Conservation (phyloP, 2,329 filamentous ascomycete species). For the Fusarium acutatum region DNA sequence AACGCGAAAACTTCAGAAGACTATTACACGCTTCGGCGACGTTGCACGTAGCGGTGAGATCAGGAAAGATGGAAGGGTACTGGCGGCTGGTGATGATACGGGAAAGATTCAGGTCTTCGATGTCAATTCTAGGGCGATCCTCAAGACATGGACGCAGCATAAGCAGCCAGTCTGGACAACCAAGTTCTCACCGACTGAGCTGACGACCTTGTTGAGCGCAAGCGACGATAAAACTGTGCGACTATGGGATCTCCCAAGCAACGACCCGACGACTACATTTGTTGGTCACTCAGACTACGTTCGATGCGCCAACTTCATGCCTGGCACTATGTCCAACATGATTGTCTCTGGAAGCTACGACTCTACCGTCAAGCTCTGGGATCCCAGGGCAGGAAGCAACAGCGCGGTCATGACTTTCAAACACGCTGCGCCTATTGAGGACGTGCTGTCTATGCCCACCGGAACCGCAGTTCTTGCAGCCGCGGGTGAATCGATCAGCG, state of each 20-base stretch:
- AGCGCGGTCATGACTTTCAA: constrained; percentile 90
- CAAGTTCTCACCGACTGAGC: constrained; percentile 87
- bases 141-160: constrained; percentile 95
- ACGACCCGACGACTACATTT: constrained; percentile 79
- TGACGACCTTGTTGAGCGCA: constrained; percentile 86
- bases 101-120: constrained; percentile 97
- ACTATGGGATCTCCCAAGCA: constrained; percentile 90
- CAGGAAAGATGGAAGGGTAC: constrained; percentile 84
- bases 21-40: constrained; percentile 92
- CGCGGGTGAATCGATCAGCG: constrained; percentile 85
- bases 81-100: constrained; percentile 90
- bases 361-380: constrained; percentile 92
- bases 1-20: constrained; percentile 91
- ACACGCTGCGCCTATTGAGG: constrained; percentile 88
- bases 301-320: constrained; percentile 85
- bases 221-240: constrained; percentile 93
- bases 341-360: constrained; percentile 94
- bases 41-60: constrained; percentile 90
- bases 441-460: constrained; percentile 85
- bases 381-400: constrained; percentile 75
- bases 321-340: constrained; percentile 74
- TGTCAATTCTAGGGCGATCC: constrained; percentile 83
- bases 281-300: constrained; percentile 93
- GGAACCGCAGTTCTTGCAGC: constrained; percentile 88
- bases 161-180: constrained; percentile 94